Evolutionary conservation across 192 early-diverging fungal species (phyloP), one percentile per base, ranked within the genome.

Genomic region (Powellomyces hirtus): DNA sequence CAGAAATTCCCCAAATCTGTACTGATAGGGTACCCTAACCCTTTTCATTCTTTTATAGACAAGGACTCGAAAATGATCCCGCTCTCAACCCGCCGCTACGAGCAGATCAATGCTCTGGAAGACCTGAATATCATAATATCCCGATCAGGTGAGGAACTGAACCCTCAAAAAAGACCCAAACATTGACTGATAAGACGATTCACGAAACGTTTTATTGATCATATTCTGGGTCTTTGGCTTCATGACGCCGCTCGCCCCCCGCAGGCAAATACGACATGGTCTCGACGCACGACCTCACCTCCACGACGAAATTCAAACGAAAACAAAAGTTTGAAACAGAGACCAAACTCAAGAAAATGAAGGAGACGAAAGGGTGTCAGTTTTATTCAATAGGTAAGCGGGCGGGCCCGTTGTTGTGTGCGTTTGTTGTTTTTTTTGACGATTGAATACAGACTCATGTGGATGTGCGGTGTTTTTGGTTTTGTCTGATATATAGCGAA

Each of bases 251-350:
- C 40, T 24, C 46, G 26, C 46, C 27, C 11, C 36, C 31, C n/a
- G 30, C 70, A 75, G 77, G 80, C 0, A 80, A 84, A 67, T 77
- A 79, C 55, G 68, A 81, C 27, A 69, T 84, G 38, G 79, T 85
- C n/a, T 63, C 79, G 6, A 66, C 76, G 2, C 83, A 85, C 64
- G 77, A 83, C 44, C 55, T 79, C 56, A 60, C 73, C 2, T 26
- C 55, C 27, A 57, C 75, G 22, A 63, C 53, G 31, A 81, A 81
- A 51, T 71, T 83, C 52, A 73, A 66, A 24, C 45, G 59, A 37
- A 64, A 60, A 42, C 66, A 64, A 24, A 80, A 79, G 50, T 86
- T 86, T 79, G 84, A 86, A 45, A 78, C 76, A 13, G 82, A 84
- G 49, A 84, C 82, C 24, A 71, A 71, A 65, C 44, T 78, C 27